These are phyloP conservation scores for Coniella vitis DNA, from an alignment of 2,329 filamentous ascomycete genomes.

Conservation along the genomic window DNA sequence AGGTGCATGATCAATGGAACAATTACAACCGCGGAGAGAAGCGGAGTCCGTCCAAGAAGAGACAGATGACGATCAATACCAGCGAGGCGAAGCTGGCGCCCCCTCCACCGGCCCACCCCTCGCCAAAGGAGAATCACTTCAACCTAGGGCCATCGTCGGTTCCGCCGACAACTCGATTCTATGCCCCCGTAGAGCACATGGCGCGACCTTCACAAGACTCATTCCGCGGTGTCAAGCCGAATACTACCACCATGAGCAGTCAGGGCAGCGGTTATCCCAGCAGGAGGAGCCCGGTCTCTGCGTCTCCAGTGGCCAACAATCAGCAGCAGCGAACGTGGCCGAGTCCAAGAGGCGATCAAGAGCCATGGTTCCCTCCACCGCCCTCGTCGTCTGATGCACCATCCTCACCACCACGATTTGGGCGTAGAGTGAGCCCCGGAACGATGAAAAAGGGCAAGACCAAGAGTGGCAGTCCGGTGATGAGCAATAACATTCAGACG, in stretches of 20 bases:
- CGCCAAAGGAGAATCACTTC: constrained; percentile 7
- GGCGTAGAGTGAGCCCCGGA: constrained; percentile 2
- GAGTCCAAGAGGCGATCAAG: constrained; percentile 1
- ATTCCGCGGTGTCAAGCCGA: neutral
- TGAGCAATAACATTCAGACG: constrained; percentile 30
- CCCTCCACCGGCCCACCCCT: constrained; percentile 7
- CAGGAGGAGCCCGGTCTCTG: neutral
- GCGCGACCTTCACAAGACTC: neutral
- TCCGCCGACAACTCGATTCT: neutral
- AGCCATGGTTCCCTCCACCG: constrained; percentile 13
- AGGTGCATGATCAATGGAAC: neutral
- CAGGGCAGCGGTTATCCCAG: constrained; percentile 13
- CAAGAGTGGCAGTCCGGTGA: constrained; percentile 27
- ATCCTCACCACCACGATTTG: neutral
- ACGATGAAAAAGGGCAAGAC: constrained; percentile 9
- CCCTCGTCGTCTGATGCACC: constrained; percentile 15
- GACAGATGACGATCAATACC: constrained; percentile 7
- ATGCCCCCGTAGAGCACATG: neutral
- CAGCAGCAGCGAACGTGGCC: constrained; percentile 14
- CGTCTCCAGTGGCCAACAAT: constrained; percentile 7
- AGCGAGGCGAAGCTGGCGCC: constrained; percentile 1
- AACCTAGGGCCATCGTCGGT: neutral
- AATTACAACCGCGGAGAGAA: neutral
- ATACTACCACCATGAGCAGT: constrained; percentile 12
- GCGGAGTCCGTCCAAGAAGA: constrained; percentile 1